Percentiles rank a stretch among this genome's conserved stretches.
Conservation (phyloP, 1,284 basidiomycete genomes). For the Coniferiporia weirii region DNA sequence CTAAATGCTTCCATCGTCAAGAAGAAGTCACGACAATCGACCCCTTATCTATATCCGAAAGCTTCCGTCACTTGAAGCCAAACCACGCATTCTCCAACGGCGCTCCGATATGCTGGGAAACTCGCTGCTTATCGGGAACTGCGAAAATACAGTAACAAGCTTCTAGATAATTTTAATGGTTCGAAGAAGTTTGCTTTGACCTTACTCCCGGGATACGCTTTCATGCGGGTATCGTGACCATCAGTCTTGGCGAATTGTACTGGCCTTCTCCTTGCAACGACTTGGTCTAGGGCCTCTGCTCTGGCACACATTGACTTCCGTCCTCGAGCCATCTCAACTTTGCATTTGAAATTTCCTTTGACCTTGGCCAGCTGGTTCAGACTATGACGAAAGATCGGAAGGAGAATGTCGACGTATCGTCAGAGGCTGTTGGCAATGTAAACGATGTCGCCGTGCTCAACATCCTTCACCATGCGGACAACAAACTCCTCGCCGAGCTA, state of each 20-base stretch:
- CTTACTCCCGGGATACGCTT: neutral
- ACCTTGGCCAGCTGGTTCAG: neutral
- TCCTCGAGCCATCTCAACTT: neutral
- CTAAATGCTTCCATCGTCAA: no score
- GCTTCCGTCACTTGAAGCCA: no score
- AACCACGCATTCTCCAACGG: neutral
- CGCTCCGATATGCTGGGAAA: neutral
- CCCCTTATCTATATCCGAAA: no score
- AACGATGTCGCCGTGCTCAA: neutral
- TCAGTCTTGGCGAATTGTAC: no score
- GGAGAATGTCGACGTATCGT: constrained; percentile 4
- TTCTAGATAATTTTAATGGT: neutral
- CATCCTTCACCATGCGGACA: constrained; percentile 8
- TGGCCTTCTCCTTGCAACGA: no score
- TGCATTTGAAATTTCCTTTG: neutral
- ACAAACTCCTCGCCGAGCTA: constrained; percentile 49
- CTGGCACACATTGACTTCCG: neutral
- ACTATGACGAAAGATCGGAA: constrained; percentile 6
- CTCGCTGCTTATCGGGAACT: neutral
- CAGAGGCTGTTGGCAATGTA: neutral
- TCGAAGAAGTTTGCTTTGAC: neutral
- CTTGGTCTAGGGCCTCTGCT: no score
- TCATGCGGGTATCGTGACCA: no score
- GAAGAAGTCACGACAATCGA: no score
- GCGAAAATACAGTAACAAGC: neutral